A percentile compares a stretch with the other conserved stretches of the same genome.
These are phyloP conservation scores for Pichia sp. DNA, from an alignment of 1,139 yeast genomes.

Conservation along the genomic window DNA sequence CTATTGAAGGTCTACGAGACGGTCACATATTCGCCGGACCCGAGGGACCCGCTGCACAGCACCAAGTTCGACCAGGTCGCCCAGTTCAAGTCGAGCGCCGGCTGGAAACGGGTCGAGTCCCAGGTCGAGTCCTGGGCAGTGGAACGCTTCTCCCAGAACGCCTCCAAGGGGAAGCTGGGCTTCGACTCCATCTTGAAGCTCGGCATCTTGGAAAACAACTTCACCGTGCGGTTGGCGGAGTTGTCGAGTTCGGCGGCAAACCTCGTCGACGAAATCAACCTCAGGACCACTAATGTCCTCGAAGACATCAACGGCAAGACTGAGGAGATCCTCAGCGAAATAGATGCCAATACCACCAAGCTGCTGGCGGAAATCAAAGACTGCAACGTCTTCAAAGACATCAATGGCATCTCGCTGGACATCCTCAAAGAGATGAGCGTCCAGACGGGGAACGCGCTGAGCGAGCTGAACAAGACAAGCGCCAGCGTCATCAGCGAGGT, in stretches of 20 bases:
- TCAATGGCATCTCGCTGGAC: conserved; percentile 31
- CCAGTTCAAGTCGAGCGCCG: conserved; percentile 79
- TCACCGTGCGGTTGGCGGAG: conserved; percentile 8
- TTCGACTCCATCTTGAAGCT: conserved; percentile 67
- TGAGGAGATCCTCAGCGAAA: conserved; percentile 32
- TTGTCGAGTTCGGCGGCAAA: conserved; percentile 17
- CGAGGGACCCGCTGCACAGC: conserved; percentile 39
- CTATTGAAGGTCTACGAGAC: conserved; percentile 79
- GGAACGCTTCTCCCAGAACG: conserved; percentile 84
- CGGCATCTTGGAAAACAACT: conserved; percentile 24
- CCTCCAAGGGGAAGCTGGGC: conserved; percentile 73
- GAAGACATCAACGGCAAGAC: conserved; percentile 21
- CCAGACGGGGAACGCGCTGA: conserved; percentile 18
- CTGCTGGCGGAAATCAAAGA: conserved; percentile 22
- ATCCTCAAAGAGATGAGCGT: conserved; percentile 19
- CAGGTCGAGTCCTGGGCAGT: conserved; percentile 91
- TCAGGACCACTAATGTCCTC: conserved; percentile 23
- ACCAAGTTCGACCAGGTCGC: conserved; percentile 81
- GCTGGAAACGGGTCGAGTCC: conserved; percentile 64
- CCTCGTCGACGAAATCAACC: conserved; percentile 38
- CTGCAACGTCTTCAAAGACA: conserved; percentile 31
- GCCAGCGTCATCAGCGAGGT: conserved; percentile 17
- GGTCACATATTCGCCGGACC: conserved; percentile 72
- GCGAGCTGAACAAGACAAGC: conserved; percentile 17
- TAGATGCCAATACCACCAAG: conserved; percentile 30